A percentile compares a stretch with the other conserved stretches of the same genome.
Conservation (phyloP, 257 asterid species). For the Solanum tarijense region DNA sequence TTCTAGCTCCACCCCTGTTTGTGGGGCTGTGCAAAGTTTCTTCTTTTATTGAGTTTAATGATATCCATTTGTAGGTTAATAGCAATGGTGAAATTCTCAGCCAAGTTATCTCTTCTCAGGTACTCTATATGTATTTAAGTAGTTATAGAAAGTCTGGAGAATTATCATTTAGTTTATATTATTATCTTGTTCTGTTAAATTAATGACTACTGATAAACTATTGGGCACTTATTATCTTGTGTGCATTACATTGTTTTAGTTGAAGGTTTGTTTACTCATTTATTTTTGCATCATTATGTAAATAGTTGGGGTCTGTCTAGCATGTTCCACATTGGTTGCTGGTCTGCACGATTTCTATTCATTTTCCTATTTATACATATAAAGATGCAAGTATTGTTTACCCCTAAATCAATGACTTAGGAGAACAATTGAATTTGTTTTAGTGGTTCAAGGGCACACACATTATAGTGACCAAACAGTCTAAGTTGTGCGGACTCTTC, state of each 20-base stretch:
- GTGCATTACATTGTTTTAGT: neutral
- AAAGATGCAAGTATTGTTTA: neutral
- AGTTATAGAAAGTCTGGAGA: neutral
- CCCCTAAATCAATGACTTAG: neutral
- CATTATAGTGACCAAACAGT: neutral
- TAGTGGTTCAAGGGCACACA: neutral
- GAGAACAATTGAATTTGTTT: neutral
- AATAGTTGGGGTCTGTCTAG: neutral
- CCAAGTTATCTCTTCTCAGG: slow-evolving; percentile 94
- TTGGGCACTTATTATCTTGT: neutral
- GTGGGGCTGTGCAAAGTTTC: neutral
- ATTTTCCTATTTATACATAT: neutral
- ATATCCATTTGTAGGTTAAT: slow-evolving; percentile 43
- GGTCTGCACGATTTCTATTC: neutral
- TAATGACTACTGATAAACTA: neutral
- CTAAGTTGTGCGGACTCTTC: too few relatives aligned
- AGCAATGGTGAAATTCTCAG: slow-evolving; percentile 86
- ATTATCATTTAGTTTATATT: neutral
- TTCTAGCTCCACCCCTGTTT: neutral
- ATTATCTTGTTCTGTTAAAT: neutral
- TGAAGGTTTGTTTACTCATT: neutral
- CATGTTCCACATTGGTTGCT: neutral
- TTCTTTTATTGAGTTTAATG: slow-evolving; percentile 2
- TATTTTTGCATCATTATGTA: neutral
- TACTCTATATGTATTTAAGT: neutral